These are phyloP conservation scores for Yamadazyma sp. DNA, from an alignment of 1,139 yeast species.

Conservation along the genomic window DNA sequence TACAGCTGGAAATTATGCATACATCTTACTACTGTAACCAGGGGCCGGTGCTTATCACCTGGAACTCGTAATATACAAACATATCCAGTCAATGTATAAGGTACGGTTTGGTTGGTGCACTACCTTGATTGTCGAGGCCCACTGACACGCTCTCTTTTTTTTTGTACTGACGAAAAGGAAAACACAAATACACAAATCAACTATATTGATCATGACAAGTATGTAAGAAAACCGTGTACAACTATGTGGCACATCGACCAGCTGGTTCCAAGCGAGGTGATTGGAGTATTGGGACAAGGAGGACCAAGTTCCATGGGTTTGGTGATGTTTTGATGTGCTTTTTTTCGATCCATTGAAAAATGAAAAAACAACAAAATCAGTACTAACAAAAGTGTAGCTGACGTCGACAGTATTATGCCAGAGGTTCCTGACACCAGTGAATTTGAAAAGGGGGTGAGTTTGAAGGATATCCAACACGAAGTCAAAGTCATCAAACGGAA, in stretches of 20 bases:
- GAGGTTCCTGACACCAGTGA: slow-evolving; percentile 19
- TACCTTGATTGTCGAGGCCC: neutral
- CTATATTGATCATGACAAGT: slow-evolving; percentile 10
- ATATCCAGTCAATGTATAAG: too few species aligned
- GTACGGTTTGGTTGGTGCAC: neutral
- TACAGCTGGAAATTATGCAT: too few species aligned
- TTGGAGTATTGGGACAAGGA: too few species aligned
- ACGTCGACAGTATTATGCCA: slow-evolving; percentile 19
- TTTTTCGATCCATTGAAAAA: neutral
- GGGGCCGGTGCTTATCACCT: too few species aligned
- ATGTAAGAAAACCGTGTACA: slow-evolving; percentile 4
- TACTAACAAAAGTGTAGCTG: slow-evolving; percentile 12
- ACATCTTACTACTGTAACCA: too few species aligned
- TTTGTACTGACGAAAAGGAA: slow-evolving; percentile 10
- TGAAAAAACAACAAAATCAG: neutral
- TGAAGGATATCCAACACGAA: slow-evolving; percentile 29
- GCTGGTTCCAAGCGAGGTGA: too few species aligned
- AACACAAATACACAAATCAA: slow-evolving; percentile 8
- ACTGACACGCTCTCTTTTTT: slow-evolving; percentile 9
- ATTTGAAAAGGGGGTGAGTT: slow-evolving; percentile 12
- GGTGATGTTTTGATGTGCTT: too few species aligned
- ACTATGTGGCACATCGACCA: too few species aligned
- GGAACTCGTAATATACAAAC: too few species aligned
- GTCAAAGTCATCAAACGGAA: slow-evolving; percentile 73
- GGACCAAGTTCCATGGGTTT: too few species aligned